Evolutionary conservation across 1,284 basidiomycete species (phyloP).

Genomic region (Uromyces viciae-fabae): DNA sequence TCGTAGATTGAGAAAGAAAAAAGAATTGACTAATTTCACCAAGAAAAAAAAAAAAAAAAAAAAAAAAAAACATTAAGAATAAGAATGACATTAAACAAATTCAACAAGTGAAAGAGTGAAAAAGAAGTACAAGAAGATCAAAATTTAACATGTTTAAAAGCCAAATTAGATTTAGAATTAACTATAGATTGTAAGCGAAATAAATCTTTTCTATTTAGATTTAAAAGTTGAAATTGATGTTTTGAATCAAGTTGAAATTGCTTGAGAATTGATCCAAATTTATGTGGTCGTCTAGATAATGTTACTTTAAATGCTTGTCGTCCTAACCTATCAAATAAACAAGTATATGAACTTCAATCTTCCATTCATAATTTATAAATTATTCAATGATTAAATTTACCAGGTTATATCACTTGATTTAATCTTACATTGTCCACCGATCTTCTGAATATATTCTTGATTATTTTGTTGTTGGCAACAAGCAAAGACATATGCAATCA

Average conservation of each 20-base stretch:
- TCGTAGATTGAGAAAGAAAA: too few relatives aligned
- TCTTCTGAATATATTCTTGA: constrained; percentile 13
- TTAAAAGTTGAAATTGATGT: neutral
- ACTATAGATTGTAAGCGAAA: neutral
- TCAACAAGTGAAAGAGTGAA: too few relatives aligned
- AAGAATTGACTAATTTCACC: too few relatives aligned
- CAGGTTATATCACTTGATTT: constrained; percentile 13
- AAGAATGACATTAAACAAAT: too few relatives aligned
- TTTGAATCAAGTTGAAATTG: constrained; percentile 12
- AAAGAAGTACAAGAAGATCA: constrained; percentile 1
- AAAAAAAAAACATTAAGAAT: too few relatives aligned
- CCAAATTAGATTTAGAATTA: constrained; percentile 8
- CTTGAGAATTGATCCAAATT: constrained; percentile 13
- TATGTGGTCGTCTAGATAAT: constrained; percentile 11
- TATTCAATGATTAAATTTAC: neutral
- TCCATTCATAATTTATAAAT: too few relatives aligned
- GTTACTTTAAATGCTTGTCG: constrained; percentile 18
- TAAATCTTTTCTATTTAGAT: neutral
- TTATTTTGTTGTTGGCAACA: constrained; percentile 8
- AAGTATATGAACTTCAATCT: neutral
- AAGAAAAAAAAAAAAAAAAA: too few relatives aligned
- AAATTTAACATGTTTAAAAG: neutral
- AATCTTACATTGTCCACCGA: constrained; percentile 15
- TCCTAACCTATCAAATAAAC: constrained; percentile 6
- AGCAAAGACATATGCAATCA: neutral